A percentile compares a stretch with the other conserved stretches of the same genome.
Evolutionary conservation across 148 eudicot species (phyloP).

Genomic region (Camellia sinensis): DNA sequence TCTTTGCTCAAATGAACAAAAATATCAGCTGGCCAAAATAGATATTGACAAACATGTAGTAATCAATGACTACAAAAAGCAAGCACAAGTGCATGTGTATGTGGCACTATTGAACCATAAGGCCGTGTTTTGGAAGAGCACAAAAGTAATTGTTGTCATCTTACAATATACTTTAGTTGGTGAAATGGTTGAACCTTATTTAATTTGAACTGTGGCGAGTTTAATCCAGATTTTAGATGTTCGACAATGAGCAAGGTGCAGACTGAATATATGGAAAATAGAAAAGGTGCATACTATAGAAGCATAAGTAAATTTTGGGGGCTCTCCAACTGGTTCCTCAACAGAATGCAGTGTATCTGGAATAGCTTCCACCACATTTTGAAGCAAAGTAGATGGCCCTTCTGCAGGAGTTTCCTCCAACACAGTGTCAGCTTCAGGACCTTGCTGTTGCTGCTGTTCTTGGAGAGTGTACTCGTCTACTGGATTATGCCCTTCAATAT

Average conservation of each 20-base stretch:
- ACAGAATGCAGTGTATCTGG: slow-evolving; percentile 42
- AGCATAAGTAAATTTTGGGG: slow-evolving; percentile 64
- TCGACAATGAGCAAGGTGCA: neutral
- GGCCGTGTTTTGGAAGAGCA: neutral
- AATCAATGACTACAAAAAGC: no score
- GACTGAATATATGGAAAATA: neutral
- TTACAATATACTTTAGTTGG: neutral
- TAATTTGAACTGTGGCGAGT: neutral
- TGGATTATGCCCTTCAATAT: slow-evolving; percentile 55
- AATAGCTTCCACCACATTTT: slow-evolving; percentile 32
- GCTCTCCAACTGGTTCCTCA: slow-evolving; percentile 57
- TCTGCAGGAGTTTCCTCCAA: slow-evolving; percentile 57
- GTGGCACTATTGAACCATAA: neutral
- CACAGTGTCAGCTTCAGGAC: slow-evolving; percentile 36
- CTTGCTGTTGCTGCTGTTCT: slow-evolving; percentile 34
- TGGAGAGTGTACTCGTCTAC: slow-evolving; percentile 59
- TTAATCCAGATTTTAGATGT: neutral
- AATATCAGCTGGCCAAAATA: no score
- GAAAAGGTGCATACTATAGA: slow-evolving; percentile 62
- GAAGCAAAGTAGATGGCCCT: slow-evolving; percentile 29
- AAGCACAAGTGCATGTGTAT: no score
- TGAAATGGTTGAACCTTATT: neutral
- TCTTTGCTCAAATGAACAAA: no score
- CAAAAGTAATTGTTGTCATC: neutral
- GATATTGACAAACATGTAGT: no score